phyloP scores from a whole-genome alignment of 2,329 filamentous ascomycete genomes.

The Bipolaris oryzae region DNA sequence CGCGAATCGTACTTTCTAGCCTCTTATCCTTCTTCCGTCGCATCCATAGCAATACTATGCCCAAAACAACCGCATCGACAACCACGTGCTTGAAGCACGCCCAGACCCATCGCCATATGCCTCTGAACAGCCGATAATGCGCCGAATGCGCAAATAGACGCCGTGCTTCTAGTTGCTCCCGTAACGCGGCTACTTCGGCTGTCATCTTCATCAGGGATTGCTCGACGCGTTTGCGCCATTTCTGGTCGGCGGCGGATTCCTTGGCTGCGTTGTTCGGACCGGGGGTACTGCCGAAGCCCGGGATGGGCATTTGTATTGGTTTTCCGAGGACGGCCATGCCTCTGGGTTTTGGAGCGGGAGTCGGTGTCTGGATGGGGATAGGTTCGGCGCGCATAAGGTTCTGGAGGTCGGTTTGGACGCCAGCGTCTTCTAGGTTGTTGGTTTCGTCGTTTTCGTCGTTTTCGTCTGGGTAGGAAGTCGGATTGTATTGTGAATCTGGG shows the following conservation, averaged over 20 bases:
- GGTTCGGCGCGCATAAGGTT: conserved; percentile 22
- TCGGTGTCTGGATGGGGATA: conserved; percentile 22
- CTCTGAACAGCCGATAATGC: conserved; percentile 64
- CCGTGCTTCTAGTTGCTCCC: conserved; percentile 85
- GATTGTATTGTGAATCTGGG: conserved; percentile 54
- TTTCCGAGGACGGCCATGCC: conserved; percentile 21
- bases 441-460: background rate
- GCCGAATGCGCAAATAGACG: conserved; percentile 71
- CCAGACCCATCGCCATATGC: conserved; percentile 62
- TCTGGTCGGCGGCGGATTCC: conserved; percentile 51
- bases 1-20: conserved; percentile 74
- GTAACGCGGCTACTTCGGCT: conserved; percentile 86
- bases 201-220: conserved; percentile 86
- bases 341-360: conserved; percentile 25
- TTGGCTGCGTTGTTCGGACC: background rate
- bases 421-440: conserved; percentile 37
- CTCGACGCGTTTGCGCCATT: conserved; percentile 84
- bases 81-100: conserved; percentile 77
- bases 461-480: conserved; percentile 16
- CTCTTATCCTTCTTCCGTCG: conserved; percentile 71
- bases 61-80: conserved; percentile 71
- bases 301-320: conserved; percentile 32
- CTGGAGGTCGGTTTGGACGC: conserved; percentile 15
- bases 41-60: conserved; percentile 73
- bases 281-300: conserved; percentile 15